Percentiles rank a stretch among this genome's conserved stretches.
Conservation (phyloP, 208 protist genomes). For the Porcisia hertigi region DNA sequence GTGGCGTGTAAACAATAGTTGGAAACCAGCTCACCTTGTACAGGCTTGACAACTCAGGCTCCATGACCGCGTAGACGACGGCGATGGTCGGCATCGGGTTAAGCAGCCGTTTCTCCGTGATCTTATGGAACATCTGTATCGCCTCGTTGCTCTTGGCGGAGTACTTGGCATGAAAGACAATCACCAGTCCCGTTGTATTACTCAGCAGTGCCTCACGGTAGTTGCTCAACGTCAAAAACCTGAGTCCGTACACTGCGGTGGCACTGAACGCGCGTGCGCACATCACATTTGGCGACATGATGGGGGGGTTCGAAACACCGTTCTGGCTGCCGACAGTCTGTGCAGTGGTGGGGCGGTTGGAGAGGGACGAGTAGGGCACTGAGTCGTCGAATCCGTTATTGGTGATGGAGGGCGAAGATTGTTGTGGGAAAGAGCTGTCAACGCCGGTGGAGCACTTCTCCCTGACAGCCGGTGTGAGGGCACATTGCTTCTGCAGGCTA, state of each 20-base stretch:
- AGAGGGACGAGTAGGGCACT: not conserved
- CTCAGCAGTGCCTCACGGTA: constrained; percentile 38
- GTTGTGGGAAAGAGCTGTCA: not conserved
- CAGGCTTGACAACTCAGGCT: constrained; percentile 78
- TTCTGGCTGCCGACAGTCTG: constrained; percentile 1
- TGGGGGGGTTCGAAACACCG: not conserved
- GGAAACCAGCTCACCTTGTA: constrained; percentile 84
- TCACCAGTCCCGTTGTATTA: constrained; percentile 63
- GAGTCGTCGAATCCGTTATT: not conserved
- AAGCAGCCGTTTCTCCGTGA: constrained; percentile 53
- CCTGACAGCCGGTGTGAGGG: not conserved
- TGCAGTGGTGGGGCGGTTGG: not conserved
- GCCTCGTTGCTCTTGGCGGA: constrained; percentile 63
- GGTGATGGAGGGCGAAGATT: not conserved
- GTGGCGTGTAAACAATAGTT: constrained; percentile 81
- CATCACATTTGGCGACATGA: constrained; percentile 24
- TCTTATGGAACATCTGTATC: constrained; percentile 57
- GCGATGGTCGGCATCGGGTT: constrained; percentile 71
- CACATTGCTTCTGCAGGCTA: not conserved
- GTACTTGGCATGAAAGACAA: constrained; percentile 87
- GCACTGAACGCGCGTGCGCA: constrained; percentile 26
- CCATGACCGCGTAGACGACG: constrained; percentile 77
- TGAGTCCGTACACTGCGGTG: constrained; percentile 30
- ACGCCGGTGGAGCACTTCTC: not conserved
- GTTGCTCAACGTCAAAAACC: constrained; percentile 61